These are phyloP conservation scores for Mycena capillaripes DNA, from an alignment of 768 basidiomycete genomes.

Conservation along the genomic window DNA sequence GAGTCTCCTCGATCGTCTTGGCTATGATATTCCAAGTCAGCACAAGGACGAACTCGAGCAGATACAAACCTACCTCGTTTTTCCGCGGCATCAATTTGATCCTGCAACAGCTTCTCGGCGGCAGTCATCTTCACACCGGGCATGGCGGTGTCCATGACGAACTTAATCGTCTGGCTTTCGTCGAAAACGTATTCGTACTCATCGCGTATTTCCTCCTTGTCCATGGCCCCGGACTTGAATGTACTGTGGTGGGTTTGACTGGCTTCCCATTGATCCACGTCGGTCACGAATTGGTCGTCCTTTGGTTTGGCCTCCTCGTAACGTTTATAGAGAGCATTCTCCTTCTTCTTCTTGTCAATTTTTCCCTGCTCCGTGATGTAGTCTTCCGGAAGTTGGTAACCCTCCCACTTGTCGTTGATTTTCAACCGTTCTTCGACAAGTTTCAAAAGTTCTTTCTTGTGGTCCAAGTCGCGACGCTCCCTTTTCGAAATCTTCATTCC, in stretches of 20 bases:
- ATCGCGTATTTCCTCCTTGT: constrained; percentile 85
- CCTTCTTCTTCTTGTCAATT: constrained; percentile 96
- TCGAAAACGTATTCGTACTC: constrained; percentile 99
- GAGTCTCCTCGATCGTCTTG: constrained; percentile 91
- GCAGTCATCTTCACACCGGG: constrained; percentile 81
- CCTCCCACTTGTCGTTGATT: constrained; percentile 96
- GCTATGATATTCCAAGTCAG: constrained; percentile 58
- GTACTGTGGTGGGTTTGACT: constrained; percentile 91
- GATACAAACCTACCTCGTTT: constrained; percentile 75
- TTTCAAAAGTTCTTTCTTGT: constrained; percentile 92
- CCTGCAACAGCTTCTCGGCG: constrained; percentile 87
- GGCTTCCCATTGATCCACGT: constrained; percentile 98
- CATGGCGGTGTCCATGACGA: constrained; percentile 87
- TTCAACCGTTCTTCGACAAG: constrained; percentile 95
- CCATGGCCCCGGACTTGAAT: constrained; percentile 93
- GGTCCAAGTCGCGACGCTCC: constrained; percentile 85
- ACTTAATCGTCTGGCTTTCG: constrained; percentile 96
- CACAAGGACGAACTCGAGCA: background rate
- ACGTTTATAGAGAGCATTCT: constrained; percentile 91
- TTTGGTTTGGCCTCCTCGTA: constrained; percentile 95
- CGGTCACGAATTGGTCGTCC: constrained; percentile 95
- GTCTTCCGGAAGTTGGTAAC: constrained; percentile 97
- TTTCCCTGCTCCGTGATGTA: constrained; percentile 99
- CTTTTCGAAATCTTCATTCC: constrained; percentile 93
- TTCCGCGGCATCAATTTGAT: constrained; percentile 93